Conservation (phyloP, 2,329 filamentous ascomycete species). For the Penicillium verrucosum region DNA sequence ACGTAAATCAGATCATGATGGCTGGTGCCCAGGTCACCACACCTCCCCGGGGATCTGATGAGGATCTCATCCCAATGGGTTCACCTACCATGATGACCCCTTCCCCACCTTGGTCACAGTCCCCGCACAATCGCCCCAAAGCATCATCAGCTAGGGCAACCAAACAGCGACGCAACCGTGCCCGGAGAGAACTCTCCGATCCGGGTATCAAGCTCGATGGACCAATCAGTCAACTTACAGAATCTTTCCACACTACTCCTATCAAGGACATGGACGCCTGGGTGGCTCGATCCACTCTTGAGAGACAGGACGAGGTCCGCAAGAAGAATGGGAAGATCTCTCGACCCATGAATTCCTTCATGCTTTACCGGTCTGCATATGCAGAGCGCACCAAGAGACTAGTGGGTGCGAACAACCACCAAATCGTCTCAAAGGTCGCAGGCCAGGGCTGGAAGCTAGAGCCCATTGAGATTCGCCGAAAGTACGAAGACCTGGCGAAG, state of each 20-base stretch:
- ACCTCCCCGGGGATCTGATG: slow-evolving; percentile 24
- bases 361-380: slow-evolving; percentile 92
- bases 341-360: slow-evolving; percentile 95
- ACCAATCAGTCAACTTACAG: slow-evolving; percentile 30
- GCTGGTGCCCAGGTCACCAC: slow-evolving; percentile 22
- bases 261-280: slow-evolving; percentile 76
- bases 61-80: slow-evolving; percentile 11
- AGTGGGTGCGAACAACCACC: slow-evolving; percentile 85
- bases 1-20: slow-evolving; percentile 15
- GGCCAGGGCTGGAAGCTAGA: slow-evolving; percentile 85
- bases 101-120: neutral
- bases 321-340: slow-evolving; percentile 76
- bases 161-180: slow-evolving; percentile 5
- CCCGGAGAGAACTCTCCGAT: slow-evolving; percentile 14
- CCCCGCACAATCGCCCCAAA: slow-evolving; percentile 11
- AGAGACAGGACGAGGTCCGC: slow-evolving; percentile 62
- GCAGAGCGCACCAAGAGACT: slow-evolving; percentile 80
- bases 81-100: neutral
- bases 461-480: slow-evolving; percentile 64
- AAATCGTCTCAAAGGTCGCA: slow-evolving; percentile 83
- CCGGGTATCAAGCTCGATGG: slow-evolving; percentile 10
- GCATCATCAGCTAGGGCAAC: slow-evolving; percentile 5
- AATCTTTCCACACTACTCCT: slow-evolving; percentile 49
- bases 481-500: slow-evolving; percentile 75
- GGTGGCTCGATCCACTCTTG: slow-evolving; percentile 68